Evolutionary conservation across 1,139 yeast species (phyloP).

Genomic region (Saccharomyces hybrid): DNA sequence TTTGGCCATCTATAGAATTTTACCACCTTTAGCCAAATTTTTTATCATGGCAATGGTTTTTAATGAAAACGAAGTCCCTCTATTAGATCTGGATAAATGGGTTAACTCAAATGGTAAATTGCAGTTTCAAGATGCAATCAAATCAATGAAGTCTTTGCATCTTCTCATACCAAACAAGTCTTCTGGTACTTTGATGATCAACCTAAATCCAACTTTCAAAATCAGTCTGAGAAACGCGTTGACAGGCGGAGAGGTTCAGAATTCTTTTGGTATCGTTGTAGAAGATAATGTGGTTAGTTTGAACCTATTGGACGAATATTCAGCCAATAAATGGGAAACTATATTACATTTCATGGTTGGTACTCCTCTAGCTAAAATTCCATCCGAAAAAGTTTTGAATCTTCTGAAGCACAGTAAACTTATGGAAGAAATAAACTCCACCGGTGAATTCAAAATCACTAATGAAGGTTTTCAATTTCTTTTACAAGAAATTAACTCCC

Average conservation of each 20-base stretch:
- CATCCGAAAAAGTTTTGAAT: slow-evolving; percentile 62
- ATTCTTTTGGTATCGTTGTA: slow-evolving; percentile 48
- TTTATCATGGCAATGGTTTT: slow-evolving; percentile 82
- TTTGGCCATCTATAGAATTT: slow-evolving; percentile 75
- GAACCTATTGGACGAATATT: slow-evolving; percentile 67
- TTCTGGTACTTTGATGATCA: slow-evolving; percentile 30
- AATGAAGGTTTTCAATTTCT: slow-evolving; percentile 89
- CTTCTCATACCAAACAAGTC: slow-evolving; percentile 50
- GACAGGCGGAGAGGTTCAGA: slow-evolving; percentile 56
- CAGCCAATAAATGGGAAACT: slow-evolving; percentile 86
- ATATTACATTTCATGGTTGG: slow-evolving; percentile 97
- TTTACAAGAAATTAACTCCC: slow-evolving; percentile 86
- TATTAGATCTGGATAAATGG: slow-evolving; percentile 68
- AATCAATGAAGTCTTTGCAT: slow-evolving; percentile 69
- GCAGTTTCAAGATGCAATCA: slow-evolving; percentile 64
- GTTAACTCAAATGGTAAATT: slow-evolving; percentile 48
- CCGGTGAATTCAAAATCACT: slow-evolving; percentile 60
- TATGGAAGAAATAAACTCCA: slow-evolving; percentile 58
- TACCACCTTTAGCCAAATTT: slow-evolving; percentile 85
- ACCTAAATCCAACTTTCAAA: slow-evolving; percentile 67
- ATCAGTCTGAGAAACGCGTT: slow-evolving; percentile 72
- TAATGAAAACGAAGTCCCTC: slow-evolving; percentile 63
- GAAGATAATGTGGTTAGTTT: slow-evolving; percentile 45
- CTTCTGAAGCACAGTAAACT: slow-evolving; percentile 68
- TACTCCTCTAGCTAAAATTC: slow-evolving; percentile 57